Evolutionary conservation across 225 moss, liverwort and hornwort species (phyloP).

Genomic region (Climacium dendroides): DNA sequence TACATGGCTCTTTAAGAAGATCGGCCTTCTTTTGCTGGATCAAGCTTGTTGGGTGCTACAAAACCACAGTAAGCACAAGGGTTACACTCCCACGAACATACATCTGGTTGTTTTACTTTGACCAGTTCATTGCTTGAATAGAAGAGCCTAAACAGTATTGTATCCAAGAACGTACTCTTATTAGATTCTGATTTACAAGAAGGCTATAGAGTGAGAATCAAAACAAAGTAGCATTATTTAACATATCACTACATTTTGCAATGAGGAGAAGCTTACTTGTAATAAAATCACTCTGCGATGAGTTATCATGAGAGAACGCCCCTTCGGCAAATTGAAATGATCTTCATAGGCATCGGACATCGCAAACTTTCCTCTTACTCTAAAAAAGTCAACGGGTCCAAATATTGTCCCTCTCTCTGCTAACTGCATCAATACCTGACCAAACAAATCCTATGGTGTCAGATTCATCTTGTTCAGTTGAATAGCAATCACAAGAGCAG

Average conservation of each 20-base stretch:
- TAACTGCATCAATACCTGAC: constrained; percentile 93
- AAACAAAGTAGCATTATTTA: not conserved
- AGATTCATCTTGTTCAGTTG: not conserved
- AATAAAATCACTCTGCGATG: constrained; percentile 91
- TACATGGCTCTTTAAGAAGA: constrained; percentile 86
- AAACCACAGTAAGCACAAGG: not conserved
- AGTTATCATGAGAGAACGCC: constrained; percentile 85
- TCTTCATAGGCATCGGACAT: constrained; percentile 99
- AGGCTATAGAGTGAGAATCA: not conserved
- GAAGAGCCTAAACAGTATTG: not conserved
- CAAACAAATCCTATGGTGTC: not conserved
- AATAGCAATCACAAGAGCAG: not conserved
- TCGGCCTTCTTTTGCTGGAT: constrained; percentile 94
- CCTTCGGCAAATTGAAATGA: constrained; percentile 95
- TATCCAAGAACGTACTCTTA: not conserved
- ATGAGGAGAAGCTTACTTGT: constrained; percentile 27
- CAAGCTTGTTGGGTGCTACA: constrained; percentile 89
- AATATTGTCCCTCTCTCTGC: constrained; percentile 92
- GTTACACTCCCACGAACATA: not conserved
- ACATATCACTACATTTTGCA: not conserved
- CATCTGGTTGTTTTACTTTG: not conserved
- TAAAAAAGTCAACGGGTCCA: constrained; percentile 91
- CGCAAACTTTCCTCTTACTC: constrained; percentile 92
- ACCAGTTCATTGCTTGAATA: not conserved
- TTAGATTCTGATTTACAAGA: not conserved